Evolutionary conservation across 2,329 filamentous ascomycete species (phyloP).

Genomic region (Berkeleyomyces rouxiae): DNA sequence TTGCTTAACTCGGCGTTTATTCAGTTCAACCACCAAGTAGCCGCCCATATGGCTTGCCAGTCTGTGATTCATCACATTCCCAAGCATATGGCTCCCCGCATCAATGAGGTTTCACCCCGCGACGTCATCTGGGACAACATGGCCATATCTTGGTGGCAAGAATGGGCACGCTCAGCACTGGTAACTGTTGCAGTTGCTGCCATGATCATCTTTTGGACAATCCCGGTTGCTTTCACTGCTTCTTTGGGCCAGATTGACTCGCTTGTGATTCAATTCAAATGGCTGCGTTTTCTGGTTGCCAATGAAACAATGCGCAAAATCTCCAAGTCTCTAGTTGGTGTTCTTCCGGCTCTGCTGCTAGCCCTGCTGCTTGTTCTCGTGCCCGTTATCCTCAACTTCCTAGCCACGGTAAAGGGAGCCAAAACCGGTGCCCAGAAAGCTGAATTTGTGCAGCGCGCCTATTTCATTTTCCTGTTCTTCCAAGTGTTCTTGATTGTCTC

Average conservation of each 20-base stretch:
- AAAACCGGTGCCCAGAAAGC: conserved; percentile 68
- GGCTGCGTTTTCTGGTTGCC: conserved; percentile 52
- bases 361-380: conserved; percentile 64
- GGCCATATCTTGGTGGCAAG: conserved; percentile 87
- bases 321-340: conserved; percentile 55
- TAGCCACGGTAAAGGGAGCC: conserved; percentile 59
- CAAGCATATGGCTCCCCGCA: conserved; percentile 79
- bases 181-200: conserved; percentile 49
- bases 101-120: conserved; percentile 83
- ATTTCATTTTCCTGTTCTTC: conserved; percentile 86
- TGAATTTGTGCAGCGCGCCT: conserved; percentile 78
- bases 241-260: conserved; percentile 60
- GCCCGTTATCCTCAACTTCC: conserved; percentile 58
- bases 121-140: conserved; percentile 97
- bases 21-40: conserved; percentile 95
- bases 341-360: conserved; percentile 64
- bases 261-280: conserved; percentile 47
- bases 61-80: conserved; percentile 79
- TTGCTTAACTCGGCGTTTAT: conserved; percentile 95
- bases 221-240: conserved; percentile 79
- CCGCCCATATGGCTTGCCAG: conserved; percentile 96
- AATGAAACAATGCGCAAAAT: conserved; percentile 45
- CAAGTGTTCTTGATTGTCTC: conserved; percentile 90
- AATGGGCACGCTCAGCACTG: conserved; percentile 54
- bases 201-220: conserved; percentile 77